phyloP scores from a whole-genome alignment of 2,329 filamentous ascomycete genomes.

The Nigrospora osmanthi region DNA sequence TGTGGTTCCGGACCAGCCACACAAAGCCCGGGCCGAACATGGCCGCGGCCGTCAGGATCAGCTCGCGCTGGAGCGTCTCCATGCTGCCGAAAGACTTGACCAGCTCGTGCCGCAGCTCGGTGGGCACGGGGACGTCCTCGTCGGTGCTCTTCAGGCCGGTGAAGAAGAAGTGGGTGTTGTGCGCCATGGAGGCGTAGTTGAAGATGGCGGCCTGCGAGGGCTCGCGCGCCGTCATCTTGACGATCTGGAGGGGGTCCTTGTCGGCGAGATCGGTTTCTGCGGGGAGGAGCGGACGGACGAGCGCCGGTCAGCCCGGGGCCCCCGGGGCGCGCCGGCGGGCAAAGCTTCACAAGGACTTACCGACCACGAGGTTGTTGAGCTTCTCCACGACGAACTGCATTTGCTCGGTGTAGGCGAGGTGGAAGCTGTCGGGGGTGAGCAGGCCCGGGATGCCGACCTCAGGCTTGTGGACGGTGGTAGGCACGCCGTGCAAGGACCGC shows the following conservation, averaged over 20 bases:
- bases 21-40: constrained; percentile 98
- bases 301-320: background rate
- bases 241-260: constrained; percentile 56
- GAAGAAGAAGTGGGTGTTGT: constrained; percentile 88
- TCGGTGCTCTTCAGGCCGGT: constrained; percentile 31
- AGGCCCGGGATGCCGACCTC: constrained; percentile 56
- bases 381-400: constrained; percentile 66
- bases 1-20: constrained; percentile 69
- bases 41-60: constrained; percentile 70
- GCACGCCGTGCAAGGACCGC: constrained; percentile 39
- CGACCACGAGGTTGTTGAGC: constrained; percentile 66
- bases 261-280: constrained; percentile 58
- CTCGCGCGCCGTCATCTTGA: constrained; percentile 71
- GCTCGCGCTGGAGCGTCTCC: constrained; percentile 72
- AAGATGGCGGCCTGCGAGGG: constrained; percentile 72
- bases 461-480: constrained; percentile 28
- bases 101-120: constrained; percentile 48
- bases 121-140: constrained; percentile 4
- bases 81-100: constrained; percentile 70
- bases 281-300: background rate
- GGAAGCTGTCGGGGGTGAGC: constrained; percentile 60
- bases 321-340: background rate
- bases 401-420: constrained; percentile 77
- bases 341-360: constrained; percentile 37
- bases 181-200: constrained; percentile 94